Conservation (phyloP, 345 rosid species). For the Populus tremula region DNA sequence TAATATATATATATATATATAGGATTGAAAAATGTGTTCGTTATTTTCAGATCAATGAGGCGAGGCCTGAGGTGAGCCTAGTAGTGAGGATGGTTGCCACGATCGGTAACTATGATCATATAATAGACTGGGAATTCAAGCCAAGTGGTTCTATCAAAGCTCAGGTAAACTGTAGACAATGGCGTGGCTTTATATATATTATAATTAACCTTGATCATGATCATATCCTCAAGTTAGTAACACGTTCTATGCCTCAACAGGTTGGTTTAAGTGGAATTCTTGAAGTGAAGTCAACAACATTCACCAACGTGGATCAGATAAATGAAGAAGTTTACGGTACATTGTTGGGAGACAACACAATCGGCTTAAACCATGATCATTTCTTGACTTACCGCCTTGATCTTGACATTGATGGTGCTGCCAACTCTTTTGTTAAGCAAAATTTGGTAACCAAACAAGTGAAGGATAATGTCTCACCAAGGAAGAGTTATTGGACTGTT, state of each 20-base stretch:
- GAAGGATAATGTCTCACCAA: conserved; percentile 23
- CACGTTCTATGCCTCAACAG: conserved; percentile 12
- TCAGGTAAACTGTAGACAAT: neutral
- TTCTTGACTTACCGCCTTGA: conserved; percentile 48
- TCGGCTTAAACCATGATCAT: conserved; percentile 54
- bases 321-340: conserved; percentile 42
- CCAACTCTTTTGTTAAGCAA: conserved; percentile 43
- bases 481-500: conserved; percentile 55
- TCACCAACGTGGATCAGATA: conserved; percentile 29
- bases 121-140: conserved; percentile 32
- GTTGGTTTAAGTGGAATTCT: conserved; percentile 52
- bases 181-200: too few relatives aligned
- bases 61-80: conserved; percentile 48
- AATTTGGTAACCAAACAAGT: conserved; percentile 33
- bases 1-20: too few relatives aligned
- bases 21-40: neutral
- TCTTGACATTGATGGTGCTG: conserved; percentile 49
- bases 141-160: conserved; percentile 48
- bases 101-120: conserved; percentile 26
- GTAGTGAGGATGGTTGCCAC: conserved; percentile 55
- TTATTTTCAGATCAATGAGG: conserved; percentile 45
- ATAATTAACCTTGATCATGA: too few relatives aligned
- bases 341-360: conserved; percentile 37
- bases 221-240: too few relatives aligned
- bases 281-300: conserved; percentile 37